Conservation (phyloP, 2,329 filamentous ascomycete species). For the Botrytis porri region DNA sequence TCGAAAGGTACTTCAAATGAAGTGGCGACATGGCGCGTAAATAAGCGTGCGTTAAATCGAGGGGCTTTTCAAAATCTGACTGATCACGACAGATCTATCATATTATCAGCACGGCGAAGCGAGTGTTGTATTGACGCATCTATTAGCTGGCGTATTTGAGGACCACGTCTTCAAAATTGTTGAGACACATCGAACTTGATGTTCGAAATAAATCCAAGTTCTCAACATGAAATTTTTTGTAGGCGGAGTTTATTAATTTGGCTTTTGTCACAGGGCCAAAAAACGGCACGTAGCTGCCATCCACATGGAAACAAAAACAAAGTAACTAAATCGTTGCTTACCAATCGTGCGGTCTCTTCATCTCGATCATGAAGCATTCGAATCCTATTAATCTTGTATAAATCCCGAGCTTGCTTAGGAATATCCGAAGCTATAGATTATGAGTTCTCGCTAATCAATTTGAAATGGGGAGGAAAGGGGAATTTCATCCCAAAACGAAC, state of each 20-base stretch:
- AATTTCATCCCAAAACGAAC: neutral
- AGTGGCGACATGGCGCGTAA: slow-evolving; percentile 88
- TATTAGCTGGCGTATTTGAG: neutral
- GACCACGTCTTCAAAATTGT: neutral
- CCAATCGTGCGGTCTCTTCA: slow-evolving; percentile 69
- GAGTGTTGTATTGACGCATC: neutral
- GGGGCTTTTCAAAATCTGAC: slow-evolving; percentile 68
- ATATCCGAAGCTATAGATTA: slow-evolving; percentile 66
- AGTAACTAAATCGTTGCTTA: slow-evolving; percentile 17
- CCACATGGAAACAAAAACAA: neutral
- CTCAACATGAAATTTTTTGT: too few relatives aligned
- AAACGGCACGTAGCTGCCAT: neutral
- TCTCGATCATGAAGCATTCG: slow-evolving; percentile 84
- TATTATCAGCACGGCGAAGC: neutral
- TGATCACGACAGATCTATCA: slow-evolving; percentile 65
- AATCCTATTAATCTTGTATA: slow-evolving; percentile 89
- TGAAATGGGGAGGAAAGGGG: neutral
- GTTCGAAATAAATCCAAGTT: neutral
- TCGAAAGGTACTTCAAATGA: slow-evolving; percentile 79
- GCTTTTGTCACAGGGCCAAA: neutral
- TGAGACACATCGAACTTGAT: neutral
- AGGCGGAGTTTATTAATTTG: neutral
- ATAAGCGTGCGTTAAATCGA: slow-evolving; percentile 71
- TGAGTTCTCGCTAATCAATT: neutral
- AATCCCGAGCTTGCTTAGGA: slow-evolving; percentile 79